Evolutionary conservation across 345 rosid species (phyloP).

Genomic region (Erysimum cheiranthoides): DNA sequence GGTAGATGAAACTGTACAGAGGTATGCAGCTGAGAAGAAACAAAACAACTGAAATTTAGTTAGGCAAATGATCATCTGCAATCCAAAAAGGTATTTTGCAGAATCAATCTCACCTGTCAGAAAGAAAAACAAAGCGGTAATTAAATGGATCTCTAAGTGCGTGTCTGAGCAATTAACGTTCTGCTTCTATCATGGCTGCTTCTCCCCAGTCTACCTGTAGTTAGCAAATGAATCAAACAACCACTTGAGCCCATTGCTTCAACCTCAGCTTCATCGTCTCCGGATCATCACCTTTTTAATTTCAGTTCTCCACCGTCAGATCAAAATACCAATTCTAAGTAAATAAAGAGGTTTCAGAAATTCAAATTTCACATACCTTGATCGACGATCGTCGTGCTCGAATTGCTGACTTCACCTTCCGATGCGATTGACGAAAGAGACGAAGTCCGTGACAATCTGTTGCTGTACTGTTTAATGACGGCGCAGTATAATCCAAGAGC

Average conservation of each 20-base stretch:
- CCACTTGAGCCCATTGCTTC: constrained; percentile 85
- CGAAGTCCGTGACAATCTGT: constrained; percentile 61
- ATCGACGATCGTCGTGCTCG: constrained; percentile 57
- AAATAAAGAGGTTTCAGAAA: background rate
- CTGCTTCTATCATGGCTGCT: constrained; percentile 94
- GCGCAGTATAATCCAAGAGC: constrained; percentile 81
- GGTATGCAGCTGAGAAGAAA: constrained; percentile 94
- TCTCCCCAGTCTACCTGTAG: constrained; percentile 98
- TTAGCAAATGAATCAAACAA: constrained; percentile 21
- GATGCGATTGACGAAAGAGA: constrained; percentile 64
- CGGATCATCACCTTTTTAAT: constrained; percentile 66
- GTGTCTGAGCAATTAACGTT: constrained; percentile 86
- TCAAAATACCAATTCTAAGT: background rate
- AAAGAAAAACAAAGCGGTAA: constrained; percentile 81
- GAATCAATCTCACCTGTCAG: constrained; percentile 58
- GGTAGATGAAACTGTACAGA: constrained; percentile 90
- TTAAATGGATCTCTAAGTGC: constrained; percentile 80
- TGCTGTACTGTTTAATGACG: constrained; percentile 64
- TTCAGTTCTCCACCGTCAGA: constrained; percentile 22
- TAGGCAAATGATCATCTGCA: constrained; percentile 42
- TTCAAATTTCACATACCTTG: constrained; percentile 51
- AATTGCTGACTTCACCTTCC: constrained; percentile 50
- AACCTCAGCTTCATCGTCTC: constrained; percentile 70
- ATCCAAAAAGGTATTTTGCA: background rate
- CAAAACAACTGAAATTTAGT: constrained; percentile 46